Evolutionary conservation across 148 eudicot species (phyloP).

Genomic region (Pharnaceum exiguum): DNA sequence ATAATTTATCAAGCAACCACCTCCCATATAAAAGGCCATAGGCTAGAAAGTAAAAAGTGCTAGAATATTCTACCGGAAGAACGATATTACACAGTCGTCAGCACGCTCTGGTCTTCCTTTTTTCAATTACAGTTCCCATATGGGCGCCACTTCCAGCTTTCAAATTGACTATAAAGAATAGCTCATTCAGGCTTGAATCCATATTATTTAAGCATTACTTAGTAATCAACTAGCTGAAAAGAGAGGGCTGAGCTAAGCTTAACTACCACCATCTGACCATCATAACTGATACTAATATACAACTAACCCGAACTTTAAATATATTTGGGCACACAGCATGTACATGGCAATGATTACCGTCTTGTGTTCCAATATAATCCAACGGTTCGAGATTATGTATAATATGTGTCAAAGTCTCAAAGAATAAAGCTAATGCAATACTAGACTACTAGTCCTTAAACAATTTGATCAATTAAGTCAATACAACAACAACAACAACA

Average conservation of each 20-base stretch:
- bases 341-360: no score
- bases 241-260: no score
- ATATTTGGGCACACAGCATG: no score
- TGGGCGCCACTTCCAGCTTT: neutral
- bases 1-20: conserved; percentile 1
- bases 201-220: neutral
- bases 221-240: neutral
- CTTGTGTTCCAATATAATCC: no score
- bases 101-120: neutral
- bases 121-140: conserved; percentile 5
- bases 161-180: no score
- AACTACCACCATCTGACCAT: conserved; percentile 6
- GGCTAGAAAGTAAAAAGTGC: conserved; percentile 5
- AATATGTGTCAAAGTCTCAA: no score
- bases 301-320: no score
- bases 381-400: no score
- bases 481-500: neutral
- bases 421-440: no score
- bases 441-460: no score
- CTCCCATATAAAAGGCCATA: conserved; percentile 8
- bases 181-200: no score
- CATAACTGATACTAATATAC: no score
- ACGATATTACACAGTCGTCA: neutral
- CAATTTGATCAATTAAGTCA: neutral
- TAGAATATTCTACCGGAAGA: conserved; percentile 2